Base-by-base conservation (phyloP, 108 stramenopile species). In the Pseudonitzschia pungens region DNA sequence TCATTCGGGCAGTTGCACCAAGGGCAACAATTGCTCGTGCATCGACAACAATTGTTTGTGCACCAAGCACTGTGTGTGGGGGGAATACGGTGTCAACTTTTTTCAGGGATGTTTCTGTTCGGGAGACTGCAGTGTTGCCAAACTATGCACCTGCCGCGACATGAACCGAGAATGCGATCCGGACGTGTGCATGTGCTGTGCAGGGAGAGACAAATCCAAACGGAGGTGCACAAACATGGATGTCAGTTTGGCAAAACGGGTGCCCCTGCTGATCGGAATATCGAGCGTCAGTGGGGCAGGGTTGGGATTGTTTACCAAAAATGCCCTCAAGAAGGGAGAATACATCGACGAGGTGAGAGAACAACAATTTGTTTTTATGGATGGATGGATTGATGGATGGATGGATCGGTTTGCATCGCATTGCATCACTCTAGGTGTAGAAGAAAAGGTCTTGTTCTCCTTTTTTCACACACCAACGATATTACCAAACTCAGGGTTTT, bases 151-250 rank as follows among this genome's bases (percentile, higher is more conserved):
- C 33, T 74, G 71, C 51, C 64, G 66, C 52, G 86, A 82, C 12
- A 70, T 73, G 36, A 74, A 82, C 27, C 71, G 92, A 7, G 96
- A 94, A 82, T 97, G 96, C 70, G 92, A 95, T 72, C 96, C 96
- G 29, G 94, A 95, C 68, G 43, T 92, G 8, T 97, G 96, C 67
- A 67, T 56, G 22, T 45, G 68, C 14, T 90, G 94, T 71, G 81
- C 78, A 11, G 79, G 55, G 26, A 83, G 74, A 22, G 56, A 74
- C n/a, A 77, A 68, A 3, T 76, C 65, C 3, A 62, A 42, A 42
- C 88, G 89, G 51, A 74, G 71, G 21, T 96, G 96, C 45, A 73
- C 81, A 5, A 95, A 94, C 72, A 89, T 89, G 70, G 82, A 83
- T 36, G 69, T 93, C 29, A 69, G 81, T 14, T 86, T 92, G 86